These are phyloP conservation scores for Carex arenaria DNA, from an alignment of 202 grass and related monocot species.

Conservation along the genomic window DNA sequence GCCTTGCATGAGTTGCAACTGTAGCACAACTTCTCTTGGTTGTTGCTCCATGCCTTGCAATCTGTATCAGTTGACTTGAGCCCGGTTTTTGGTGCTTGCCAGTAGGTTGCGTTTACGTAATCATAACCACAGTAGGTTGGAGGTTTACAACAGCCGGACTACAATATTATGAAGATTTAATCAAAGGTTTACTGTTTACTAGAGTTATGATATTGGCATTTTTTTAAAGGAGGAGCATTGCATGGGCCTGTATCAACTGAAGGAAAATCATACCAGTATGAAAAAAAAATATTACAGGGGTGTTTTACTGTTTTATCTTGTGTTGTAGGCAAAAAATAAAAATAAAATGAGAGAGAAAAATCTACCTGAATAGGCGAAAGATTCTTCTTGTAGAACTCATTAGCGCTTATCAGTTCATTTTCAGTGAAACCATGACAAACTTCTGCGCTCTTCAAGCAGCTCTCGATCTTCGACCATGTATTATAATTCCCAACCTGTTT, in stretches of 20 bases:
- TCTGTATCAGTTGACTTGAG: slow-evolving; percentile 31
- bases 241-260: neutral
- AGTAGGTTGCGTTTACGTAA: slow-evolving; percentile 59
- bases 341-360: neutral
- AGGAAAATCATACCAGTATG: neutral
- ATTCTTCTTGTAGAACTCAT: slow-evolving; percentile 50
- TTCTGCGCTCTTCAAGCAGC: slow-evolving; percentile 51
- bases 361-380: slow-evolving; percentile 78
- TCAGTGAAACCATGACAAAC: slow-evolving; percentile 41
- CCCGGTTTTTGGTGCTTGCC: slow-evolving; percentile 31
- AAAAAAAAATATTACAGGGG: neutral
- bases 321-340: neutral
- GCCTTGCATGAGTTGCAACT: slow-evolving; percentile 80
- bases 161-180: slow-evolving; percentile 11
- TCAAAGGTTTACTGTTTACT: neutral
- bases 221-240: neutral
- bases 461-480: slow-evolving; percentile 53
- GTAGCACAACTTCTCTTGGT: slow-evolving; percentile 60
- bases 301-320: neutral
- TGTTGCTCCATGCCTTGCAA: slow-evolving; percentile 75
- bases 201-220: neutral
- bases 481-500: slow-evolving; percentile 40
- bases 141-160: slow-evolving; percentile 92
- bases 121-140: slow-evolving; percentile 67
- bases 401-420: slow-evolving; percentile 28